Base-by-base conservation (phyloP, 2,329 filamentous ascomycete genomes). In the Elsinoe australis region DNA sequence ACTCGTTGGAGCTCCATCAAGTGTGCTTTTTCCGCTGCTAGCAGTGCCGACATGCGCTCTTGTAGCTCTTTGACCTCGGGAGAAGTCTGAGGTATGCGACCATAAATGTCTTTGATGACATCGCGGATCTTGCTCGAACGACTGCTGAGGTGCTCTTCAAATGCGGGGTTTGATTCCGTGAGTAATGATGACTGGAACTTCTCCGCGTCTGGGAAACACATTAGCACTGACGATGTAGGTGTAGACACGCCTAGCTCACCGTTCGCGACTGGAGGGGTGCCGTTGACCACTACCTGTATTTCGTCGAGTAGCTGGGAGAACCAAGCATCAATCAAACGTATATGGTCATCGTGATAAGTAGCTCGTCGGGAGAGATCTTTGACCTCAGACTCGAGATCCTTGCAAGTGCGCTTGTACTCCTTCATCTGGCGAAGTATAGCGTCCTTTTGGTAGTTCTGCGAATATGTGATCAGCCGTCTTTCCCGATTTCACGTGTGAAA, bases 361-460 rank as follows among this genome's bases (percentile, higher is more conserved):
- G 85, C 79, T 61, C 80, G 78, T 64, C 87, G 88, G 55, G 85
- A 79, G 54, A 94, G 72, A 55, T 94, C 85, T 61, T 83, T 83
- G 53, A 95, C 72, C 61, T 86, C 85, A 51, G 79, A 74, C 70
- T 96, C 89, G 53, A 94, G 72, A 32, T 84, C 85, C 50, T 77
- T 75, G 64, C 88, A 89, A 64, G 94, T 87, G 58, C 92, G 82
- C 69, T 94, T 95, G 68, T 94, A 95, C 68, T 96, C 92, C 63
- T 88, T 86, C 88, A 98, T 95, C 70, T 95, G 90, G 51, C 94
- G 87, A 60, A 86, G 83, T 64, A 98, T 95, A 55, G 92, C 92
- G 71, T 95, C 92, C 71, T 96, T 98, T 69, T 90, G 85, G 61
- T 85, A 92, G 63, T 84, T 80, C 87, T 94, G 67, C 59, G 66